Percentiles rank a stretch among this genome's conserved stretches.
Evolutionary conservation across 441 rosid species (phyloP).

Genomic region (Populus hybrid): DNA sequence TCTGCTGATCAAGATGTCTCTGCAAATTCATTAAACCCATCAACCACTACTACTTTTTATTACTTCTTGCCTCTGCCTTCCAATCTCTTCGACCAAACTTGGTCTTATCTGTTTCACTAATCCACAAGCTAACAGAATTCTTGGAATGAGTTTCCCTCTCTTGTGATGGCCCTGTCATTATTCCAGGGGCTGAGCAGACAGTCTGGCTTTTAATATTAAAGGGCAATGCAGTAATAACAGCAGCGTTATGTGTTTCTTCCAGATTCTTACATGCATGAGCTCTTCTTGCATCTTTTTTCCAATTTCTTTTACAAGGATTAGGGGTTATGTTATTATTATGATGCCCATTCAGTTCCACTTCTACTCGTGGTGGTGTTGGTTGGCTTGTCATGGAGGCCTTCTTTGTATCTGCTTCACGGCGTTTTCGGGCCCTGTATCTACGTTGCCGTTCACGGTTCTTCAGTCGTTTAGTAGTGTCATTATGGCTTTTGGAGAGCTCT

Average conservation of each 20-base stretch:
- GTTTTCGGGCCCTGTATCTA: slow-evolving; percentile 65
- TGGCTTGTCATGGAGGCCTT: slow-evolving; percentile 22
- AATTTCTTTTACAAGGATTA: slow-evolving; percentile 49
- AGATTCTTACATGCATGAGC: slow-evolving; percentile 31
- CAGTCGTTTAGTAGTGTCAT: slow-evolving; percentile 49
- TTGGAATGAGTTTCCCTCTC: slow-evolving; percentile 22
- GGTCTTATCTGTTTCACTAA: slow-evolving; percentile 23
- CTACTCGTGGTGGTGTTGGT: slow-evolving; percentile 12
- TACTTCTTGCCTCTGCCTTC: slow-evolving; percentile 78
- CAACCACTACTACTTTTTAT: slow-evolving; percentile 28
- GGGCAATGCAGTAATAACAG: slow-evolving; percentile 14
- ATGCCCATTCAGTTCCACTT: slow-evolving; percentile 22
- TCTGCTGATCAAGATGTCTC: background rate
- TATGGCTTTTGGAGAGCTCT: slow-evolving; percentile 24
- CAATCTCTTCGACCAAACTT: slow-evolving; percentile 54
- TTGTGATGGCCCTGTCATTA: slow-evolving; percentile 10
- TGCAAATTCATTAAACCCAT: slow-evolving; percentile 9
- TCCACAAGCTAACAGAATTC: slow-evolving; percentile 15
- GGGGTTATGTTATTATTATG: slow-evolving; percentile 25
- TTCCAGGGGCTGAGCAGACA: slow-evolving; percentile 10
- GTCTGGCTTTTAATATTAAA: slow-evolving; percentile 19
- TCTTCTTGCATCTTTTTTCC: slow-evolving; percentile 77
- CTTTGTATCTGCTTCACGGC: slow-evolving; percentile 47
- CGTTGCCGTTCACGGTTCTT: slow-evolving; percentile 82
- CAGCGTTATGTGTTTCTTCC: slow-evolving; percentile 26